Evolutionary conservation across 2,329 filamentous ascomycete species (phyloP).

Genomic region (Didymella pinodella): DNA sequence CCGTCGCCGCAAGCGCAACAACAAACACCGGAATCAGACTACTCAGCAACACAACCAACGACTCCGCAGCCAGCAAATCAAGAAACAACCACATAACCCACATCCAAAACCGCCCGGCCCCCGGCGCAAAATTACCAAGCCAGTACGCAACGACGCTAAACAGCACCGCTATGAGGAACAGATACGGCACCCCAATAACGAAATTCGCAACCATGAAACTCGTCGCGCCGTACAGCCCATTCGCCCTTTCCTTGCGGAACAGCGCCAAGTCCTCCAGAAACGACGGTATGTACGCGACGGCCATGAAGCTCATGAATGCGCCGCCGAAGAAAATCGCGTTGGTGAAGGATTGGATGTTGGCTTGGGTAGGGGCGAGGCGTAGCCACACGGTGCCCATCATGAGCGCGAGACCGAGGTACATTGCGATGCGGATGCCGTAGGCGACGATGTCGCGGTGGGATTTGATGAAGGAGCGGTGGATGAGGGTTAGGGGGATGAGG

Average conservation of each 20-base stretch:
- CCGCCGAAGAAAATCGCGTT: constrained; percentile 74
- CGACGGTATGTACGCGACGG: constrained; percentile 80
- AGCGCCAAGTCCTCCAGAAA: constrained; percentile 80
- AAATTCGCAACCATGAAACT: constrained; percentile 82
- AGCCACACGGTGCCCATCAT: constrained; percentile 92
- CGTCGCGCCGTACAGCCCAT: constrained; percentile 79
- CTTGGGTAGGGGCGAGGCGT: constrained; percentile 71
- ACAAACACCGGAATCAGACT: constrained; percentile 81
- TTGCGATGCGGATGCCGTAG: constrained; percentile 81
- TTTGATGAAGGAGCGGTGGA: constrained; percentile 84
- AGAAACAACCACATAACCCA: constrained; percentile 88
- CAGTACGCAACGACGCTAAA: constrained; percentile 82
- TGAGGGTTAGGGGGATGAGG: constrained; percentile 67
- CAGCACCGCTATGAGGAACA: constrained; percentile 78
- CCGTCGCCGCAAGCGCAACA: constrained; percentile 77
- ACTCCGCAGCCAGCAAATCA: constrained; percentile 82
- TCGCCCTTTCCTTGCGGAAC: constrained; percentile 79
- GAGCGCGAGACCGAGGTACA: constrained; percentile 82
- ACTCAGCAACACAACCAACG: constrained; percentile 78
- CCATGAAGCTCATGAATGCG: constrained; percentile 63
- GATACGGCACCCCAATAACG: constrained; percentile 79
- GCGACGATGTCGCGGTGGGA: constrained; percentile 83
- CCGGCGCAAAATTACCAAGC: constrained; percentile 77
- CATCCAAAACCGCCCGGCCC: constrained; percentile 72
- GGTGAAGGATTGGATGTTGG: constrained; percentile 79